Conservation (phyloP, 2,329 filamentous ascomycete species). For the Diaporthe aspalathi region DNA sequence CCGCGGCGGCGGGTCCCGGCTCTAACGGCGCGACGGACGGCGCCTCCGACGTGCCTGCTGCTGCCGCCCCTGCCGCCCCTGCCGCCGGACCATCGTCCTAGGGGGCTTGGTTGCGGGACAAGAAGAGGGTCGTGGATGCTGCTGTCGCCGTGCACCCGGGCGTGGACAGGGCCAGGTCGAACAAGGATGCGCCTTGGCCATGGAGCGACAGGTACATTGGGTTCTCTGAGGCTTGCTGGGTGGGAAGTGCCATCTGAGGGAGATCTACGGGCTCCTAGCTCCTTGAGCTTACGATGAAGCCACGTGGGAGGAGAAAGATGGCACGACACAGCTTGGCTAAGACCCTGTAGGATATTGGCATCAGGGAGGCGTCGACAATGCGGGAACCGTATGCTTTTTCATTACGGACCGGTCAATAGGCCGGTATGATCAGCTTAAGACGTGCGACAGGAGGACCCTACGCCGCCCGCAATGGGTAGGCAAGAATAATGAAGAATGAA, state of each 20-base stretch:
- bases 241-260: conserved; percentile 32
- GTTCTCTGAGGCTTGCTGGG: conserved; percentile 34
- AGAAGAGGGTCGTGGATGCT: conserved; percentile 22
- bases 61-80: conserved; percentile 3
- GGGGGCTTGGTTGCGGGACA: conserved; percentile 36
- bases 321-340: neutral
- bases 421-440: neutral
- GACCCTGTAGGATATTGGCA: conserved; percentile 23
- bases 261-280: neutral
- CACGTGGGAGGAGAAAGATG: neutral
- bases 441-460: neutral
- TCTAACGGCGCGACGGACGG: conserved; percentile 22
- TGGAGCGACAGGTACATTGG: conserved; percentile 34
- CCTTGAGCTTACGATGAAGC: neutral
- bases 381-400: neutral
- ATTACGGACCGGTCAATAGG: neutral
- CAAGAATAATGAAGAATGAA: neutral
- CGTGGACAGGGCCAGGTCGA: conserved; percentile 8
- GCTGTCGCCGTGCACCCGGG: neutral
- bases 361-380: neutral
- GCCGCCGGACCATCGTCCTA: conserved; percentile 38
- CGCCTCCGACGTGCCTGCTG: conserved; percentile 3
- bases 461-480: conserved; percentile 8
- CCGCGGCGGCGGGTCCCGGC: neutral
- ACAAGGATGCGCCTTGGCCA: conserved; percentile 37